Evolutionary conservation across 2,329 filamentous ascomycete species (phyloP), one percentile per base, ranked within the genome.

Genomic region (Stachybotrys chlorohalonatus): DNA sequence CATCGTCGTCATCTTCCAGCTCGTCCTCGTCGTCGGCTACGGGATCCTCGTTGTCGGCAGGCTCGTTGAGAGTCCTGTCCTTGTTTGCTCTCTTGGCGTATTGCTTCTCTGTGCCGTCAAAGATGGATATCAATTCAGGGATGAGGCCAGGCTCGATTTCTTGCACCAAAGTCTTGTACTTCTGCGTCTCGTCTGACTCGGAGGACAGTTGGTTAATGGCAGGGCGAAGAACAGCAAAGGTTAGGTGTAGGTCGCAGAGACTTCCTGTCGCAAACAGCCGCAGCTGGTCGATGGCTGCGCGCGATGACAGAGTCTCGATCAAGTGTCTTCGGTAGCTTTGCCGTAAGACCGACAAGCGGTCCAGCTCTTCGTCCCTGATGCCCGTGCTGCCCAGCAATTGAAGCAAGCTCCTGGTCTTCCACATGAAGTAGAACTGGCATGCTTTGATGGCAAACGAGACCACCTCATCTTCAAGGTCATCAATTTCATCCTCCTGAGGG

Each of bases 401-500:
- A 58, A 77, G 75, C 57, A 90, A 64, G 53, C 78, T 75, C 53
- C 83, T 81, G 24, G 87, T 81, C 66, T 94, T 93, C 94, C 94
- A 99, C 84, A 95, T 90, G 67, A 96, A 95, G 73, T 96, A 97
- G 71, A 95, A 90, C 50, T 91, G 79, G 52, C 87, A 79, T 2
- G 85, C 80, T 60, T 88, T 87, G 63, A 95, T 87, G 32, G 90
- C 86, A 62, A 86, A 87, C 2, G 83, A 78, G 7, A 90, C 85
- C 48, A 94, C 77, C 59, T 89, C 85, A 60, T 94, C 89, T 68
- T 97, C 93, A 11, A 89, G 75, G 48, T 84, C 84, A 58, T 91
- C 87, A 31, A 86, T 78, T 13, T 87, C 86, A 48, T 86, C 82
- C 54, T 90, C 83, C 3, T 84, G 75, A 53, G 86, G 84, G 53